Conservation (phyloP, 306 rosid genomes). For the Echinosophora koreensis region DNA sequence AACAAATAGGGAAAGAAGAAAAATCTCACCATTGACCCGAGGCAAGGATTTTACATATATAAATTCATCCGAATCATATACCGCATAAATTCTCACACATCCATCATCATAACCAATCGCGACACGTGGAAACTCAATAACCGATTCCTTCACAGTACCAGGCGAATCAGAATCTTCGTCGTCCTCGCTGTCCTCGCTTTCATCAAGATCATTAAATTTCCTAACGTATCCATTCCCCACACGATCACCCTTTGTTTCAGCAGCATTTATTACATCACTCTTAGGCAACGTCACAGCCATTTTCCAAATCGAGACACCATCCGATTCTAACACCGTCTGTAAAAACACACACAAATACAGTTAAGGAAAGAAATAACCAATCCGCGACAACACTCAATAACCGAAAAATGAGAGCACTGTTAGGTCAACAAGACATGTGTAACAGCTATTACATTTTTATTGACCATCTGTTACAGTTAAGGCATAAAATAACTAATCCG, state of each 20-base stretch:
- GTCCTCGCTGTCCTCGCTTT: slow-evolving; percentile 61
- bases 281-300: slow-evolving; percentile 70
- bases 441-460: no score
- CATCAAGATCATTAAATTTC: slow-evolving; percentile 38
- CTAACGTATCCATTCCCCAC: slow-evolving; percentile 60
- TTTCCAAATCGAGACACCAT: slow-evolving; percentile 87
- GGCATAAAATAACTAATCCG: neutral
- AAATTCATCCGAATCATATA: slow-evolving; percentile 69
- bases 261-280: slow-evolving; percentile 31
- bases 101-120: slow-evolving; percentile 90
- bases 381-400: neutral
- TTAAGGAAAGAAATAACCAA: neutral
- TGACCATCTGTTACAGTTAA: neutral
- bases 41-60: slow-evolving; percentile 72
- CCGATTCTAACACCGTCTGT: slow-evolving; percentile 74
- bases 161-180: slow-evolving; percentile 64
- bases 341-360: slow-evolving; percentile 9
- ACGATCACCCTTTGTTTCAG: slow-evolving; percentile 28
- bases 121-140: slow-evolving; percentile 53
- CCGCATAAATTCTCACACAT: slow-evolving; percentile 67
- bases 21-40: slow-evolving; percentile 82
- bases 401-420: neutral
- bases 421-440: no score
- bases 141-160: slow-evolving; percentile 48
- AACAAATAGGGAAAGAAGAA: slow-evolving; percentile 38